Evolutionary conservation across 2,329 filamentous ascomycete genomes (phyloP).

Genomic region (Zymoseptoria crescenta): DNA sequence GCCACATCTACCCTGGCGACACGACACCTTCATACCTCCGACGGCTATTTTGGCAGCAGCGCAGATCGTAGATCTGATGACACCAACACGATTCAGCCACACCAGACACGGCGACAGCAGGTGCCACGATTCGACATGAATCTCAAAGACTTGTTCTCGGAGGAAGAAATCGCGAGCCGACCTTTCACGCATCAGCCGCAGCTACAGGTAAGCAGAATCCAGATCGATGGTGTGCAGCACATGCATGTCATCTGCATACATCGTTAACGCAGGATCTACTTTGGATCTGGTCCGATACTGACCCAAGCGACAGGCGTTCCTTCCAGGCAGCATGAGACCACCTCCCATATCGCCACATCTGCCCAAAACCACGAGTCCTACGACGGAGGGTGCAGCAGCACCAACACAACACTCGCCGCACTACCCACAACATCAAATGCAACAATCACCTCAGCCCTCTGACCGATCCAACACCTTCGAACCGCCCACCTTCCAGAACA

Average conservation of each 20-base stretch:
- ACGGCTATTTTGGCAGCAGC: conserved; percentile 20
- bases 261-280: not conserved
- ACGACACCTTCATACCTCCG: conserved; percentile 22
- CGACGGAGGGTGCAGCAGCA: conserved; percentile 8
- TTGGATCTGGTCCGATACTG: not conserved
- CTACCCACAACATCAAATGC: not conserved
- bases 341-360: conserved; percentile 11
- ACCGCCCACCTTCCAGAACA: conserved; percentile 1
- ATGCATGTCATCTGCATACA: not conserved
- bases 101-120: conserved; percentile 2
- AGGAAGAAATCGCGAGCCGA: conserved; percentile 33
- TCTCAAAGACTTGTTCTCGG: conserved; percentile 44
- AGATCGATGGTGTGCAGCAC: not conserved
- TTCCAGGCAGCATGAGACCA: conserved; percentile 19
- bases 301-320: conserved; percentile 3
- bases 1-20: conserved; percentile 24
- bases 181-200: conserved; percentile 21
- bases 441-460: conserved; percentile 24
- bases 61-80: not conserved
- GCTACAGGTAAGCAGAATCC: conserved; percentile 5
- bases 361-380: conserved; percentile 14
- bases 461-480: conserved; percentile 18
- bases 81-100: conserved; percentile 3
- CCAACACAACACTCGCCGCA: not conserved
- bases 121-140: conserved; percentile 53